Percentiles rank a stretch among this genome's conserved stretches.
Evolutionary conservation across 2,329 filamentous ascomycete species (phyloP).

Genomic region (Fonsecaea pedrosoi): DNA sequence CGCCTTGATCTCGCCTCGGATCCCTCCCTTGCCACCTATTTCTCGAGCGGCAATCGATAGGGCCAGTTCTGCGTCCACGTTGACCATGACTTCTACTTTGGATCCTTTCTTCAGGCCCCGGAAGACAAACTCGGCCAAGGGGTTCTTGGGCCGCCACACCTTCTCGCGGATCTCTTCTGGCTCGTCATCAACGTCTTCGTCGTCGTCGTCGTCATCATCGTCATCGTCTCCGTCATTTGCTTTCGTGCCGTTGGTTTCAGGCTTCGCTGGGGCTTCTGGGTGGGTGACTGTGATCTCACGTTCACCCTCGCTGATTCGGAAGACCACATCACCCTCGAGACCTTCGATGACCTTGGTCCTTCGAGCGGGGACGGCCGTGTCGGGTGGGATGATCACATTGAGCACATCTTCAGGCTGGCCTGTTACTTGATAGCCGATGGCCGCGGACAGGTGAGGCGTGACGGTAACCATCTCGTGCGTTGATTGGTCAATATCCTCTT

Average conservation of each 20-base stretch:
- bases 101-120: slow-evolving; percentile 82
- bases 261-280: slow-evolving; percentile 77
- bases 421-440: slow-evolving; percentile 72
- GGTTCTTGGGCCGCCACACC: slow-evolving; percentile 84
- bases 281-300: slow-evolving; percentile 94
- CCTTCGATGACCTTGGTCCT: slow-evolving; percentile 79
- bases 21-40: slow-evolving; percentile 84
- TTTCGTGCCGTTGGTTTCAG: slow-evolving; percentile 62
- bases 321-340: slow-evolving; percentile 82
- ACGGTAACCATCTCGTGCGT: slow-evolving; percentile 95
- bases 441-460: slow-evolving; percentile 85
- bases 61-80: slow-evolving; percentile 78
- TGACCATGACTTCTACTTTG: slow-evolving; percentile 94
- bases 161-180: slow-evolving; percentile 88
- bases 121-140: slow-evolving; percentile 84
- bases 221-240: slow-evolving; percentile 61
- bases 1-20: slow-evolving; percentile 67
- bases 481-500: slow-evolving; percentile 91
- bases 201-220: slow-evolving; percentile 69
- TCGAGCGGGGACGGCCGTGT: slow-evolving; percentile 89
- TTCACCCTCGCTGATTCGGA: slow-evolving; percentile 86
- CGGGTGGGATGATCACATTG: slow-evolving; percentile 78
- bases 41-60: slow-evolving; percentile 83
- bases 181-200: slow-evolving; percentile 73
- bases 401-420: slow-evolving; percentile 62